A percentile compares a stretch with the other conserved stretches of the same genome.
Conservation (phyloP, 352 stramenopile genomes). For the Phytophthora chlamydospora region DNA sequence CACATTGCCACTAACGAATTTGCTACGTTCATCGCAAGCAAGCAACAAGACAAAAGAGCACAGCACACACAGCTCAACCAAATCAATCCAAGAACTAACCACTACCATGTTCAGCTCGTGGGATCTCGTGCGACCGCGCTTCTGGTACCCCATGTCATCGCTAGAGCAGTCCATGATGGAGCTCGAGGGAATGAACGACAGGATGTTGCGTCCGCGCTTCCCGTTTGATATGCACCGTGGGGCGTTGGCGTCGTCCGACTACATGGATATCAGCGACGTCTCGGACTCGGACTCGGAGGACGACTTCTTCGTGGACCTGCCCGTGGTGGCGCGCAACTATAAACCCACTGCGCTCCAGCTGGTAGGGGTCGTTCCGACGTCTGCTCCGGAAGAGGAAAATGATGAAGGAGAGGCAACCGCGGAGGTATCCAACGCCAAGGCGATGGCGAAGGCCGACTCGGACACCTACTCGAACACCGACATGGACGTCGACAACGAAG, state of each 20-base stretch:
- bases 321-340: slow-evolving; percentile 9
- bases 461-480: slow-evolving; percentile 8
- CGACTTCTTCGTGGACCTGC: slow-evolving; percentile 21
- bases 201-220: slow-evolving; percentile 22
- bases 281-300: background rate
- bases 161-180: slow-evolving; percentile 65
- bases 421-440: background rate
- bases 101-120: slow-evolving; percentile 52
- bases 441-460: background rate
- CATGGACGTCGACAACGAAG: slow-evolving; percentile 24
- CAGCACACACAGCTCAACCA: background rate
- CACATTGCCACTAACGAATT: slow-evolving; percentile 5
- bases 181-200: slow-evolving; percentile 45
- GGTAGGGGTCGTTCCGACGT: background rate
- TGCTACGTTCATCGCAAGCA: slow-evolving; percentile 17
- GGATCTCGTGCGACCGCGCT: slow-evolving; percentile 55
- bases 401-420: slow-evolving; percentile 1
- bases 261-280: background rate
- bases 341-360: slow-evolving; percentile 4
- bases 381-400: background rate
- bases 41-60: slow-evolving; percentile 1
- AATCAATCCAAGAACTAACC: background rate
- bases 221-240: slow-evolving; percentile 19
- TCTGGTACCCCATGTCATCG: slow-evolving; percentile 65
- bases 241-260: slow-evolving; percentile 5